Base-by-base conservation (phyloP, 73 alveolate species). In the Stentor coeruleus region DNA sequence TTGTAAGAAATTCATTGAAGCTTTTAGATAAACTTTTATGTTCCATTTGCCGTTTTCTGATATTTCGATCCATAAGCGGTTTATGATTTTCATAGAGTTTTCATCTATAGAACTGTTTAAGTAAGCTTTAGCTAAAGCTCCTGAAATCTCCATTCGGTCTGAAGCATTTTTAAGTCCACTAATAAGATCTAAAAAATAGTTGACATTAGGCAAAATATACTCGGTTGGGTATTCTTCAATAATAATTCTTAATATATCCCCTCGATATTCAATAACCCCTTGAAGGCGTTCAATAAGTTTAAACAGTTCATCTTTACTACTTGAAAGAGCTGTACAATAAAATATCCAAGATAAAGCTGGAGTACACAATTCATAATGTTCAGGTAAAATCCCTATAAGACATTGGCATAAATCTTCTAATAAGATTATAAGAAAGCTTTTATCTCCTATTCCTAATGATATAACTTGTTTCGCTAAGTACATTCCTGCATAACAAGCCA, bases 401-500 rank as follows among this genome's bases (percentile, higher is more conserved):
- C 75, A 87, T 82, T 88, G 82, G 80, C 59, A 88, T 57, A 82
- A 58, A 38, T 81, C 87, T 36, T 91, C 91, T 26, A 88, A 74
- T 91, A 95, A 81, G 60, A 88, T 81, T 80, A 88, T 84, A 39
- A 93, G 86, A 75, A 90, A 95, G 77, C 89, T 89, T 81, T 90
- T 91, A 74, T 85, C 89, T 57, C 91, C 85, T 0, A 97, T 97
- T 74, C 85, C 92, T 40, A 93, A 86, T 11, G 86, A 60, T 73
- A 89, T 88, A 38, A 92, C 97, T 83, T 92, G 91, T 84, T 95
- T 93, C 6, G 98, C 94, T 40, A 93, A 81, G 83, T 93, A 95
- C 88, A 92, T 92, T 33, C 97, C 86, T 38, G 95, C 96, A 87
- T 92, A 95, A 59, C 94, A 76, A 33, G 99, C 98, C 75, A 93